Evolutionary conservation across 257 asterid species (phyloP), one percentile per base, ranked within the genome.

Genomic region (Solanum sejunctum): DNA sequence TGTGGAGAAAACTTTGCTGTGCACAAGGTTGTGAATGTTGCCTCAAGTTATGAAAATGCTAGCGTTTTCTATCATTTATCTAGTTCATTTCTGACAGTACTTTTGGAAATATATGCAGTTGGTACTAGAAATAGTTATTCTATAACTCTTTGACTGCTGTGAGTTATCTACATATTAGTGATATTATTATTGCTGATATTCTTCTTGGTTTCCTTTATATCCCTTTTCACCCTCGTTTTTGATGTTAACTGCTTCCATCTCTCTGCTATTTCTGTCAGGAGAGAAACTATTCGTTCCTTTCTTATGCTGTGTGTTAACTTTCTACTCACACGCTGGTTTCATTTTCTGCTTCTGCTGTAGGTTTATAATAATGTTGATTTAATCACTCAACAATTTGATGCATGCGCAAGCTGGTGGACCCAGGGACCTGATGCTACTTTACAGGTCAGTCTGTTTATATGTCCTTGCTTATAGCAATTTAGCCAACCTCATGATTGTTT

Each of bases 371-470:
- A 87, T 85, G 80, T 20, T 57, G 88, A 87, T 88, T 86, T 82
- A 86, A 92, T 95, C 57, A 90, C 92, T 90, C 95, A 94, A 88
- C 96, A 92, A 88, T 97, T 97, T 89, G 99, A 97, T 94, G 99
- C 94, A 80, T 95, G 98, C 92, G 98, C 99, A 80, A 97, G 99
- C 91, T 97, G 99, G 98, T 97, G 99, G 98, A 97, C 99, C 9
- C 99, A 97, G 84, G 99, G 99, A 81, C 99, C 98, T 85, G 95
- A 95, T 93, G 88, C 90, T 85, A 90, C 80, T 84, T 87, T 97
- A 92, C 99, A 97, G 98, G 99, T 97, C 91, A 92, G 92, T 86
- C 63, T 84, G 89, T 51, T 51, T 26, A 77, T 77, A 9, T 15
- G 63, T 52, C 63, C 17, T 77, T 52, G 43, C 23, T 52, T 51